Percentiles rank a stretch among this genome's conserved stretches.
These are phyloP conservation scores for Craspedostauros australis DNA, from an alignment of 108 stramenopile genomes.

Conservation along the genomic window DNA sequence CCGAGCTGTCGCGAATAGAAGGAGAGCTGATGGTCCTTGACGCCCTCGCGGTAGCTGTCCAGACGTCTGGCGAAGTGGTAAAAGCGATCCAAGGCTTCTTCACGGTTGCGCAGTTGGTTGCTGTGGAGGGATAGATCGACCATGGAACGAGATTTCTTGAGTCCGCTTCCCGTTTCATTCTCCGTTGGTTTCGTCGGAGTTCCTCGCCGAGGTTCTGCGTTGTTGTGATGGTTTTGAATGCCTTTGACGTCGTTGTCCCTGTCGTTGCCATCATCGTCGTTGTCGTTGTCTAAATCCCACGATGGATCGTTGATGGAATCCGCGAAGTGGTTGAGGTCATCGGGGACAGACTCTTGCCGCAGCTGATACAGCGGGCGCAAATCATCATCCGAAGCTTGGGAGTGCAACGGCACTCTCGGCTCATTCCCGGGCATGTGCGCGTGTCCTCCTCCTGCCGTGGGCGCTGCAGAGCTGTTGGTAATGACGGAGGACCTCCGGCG, in stretches of 20 bases:
- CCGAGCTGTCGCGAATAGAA: constrained; percentile 87
- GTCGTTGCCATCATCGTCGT: not conserved
- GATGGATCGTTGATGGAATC: constrained; percentile 12
- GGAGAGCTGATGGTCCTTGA: constrained; percentile 83
- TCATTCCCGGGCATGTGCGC: no score
- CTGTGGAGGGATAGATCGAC: constrained; percentile 37
- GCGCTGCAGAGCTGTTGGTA: no score
- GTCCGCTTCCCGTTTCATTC: not conserved
- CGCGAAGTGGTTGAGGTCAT: constrained; percentile 45
- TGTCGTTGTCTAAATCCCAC: constrained; percentile 23
- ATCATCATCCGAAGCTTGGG: constrained; percentile 40
- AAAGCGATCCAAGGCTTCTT: constrained; percentile 70
- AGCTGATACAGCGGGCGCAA: constrained; percentile 30
- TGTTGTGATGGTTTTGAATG: not conserved
- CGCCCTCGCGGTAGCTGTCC: constrained; percentile 58
- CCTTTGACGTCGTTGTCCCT: not conserved
- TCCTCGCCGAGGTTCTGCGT: not conserved
- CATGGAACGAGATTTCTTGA: constrained; percentile 56
- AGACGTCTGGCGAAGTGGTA: constrained; percentile 76
- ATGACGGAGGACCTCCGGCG: no score
- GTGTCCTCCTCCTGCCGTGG: no score
- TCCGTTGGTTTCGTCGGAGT: not conserved
- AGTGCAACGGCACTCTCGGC: constrained; percentile 15
- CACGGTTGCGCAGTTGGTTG: constrained; percentile 42
- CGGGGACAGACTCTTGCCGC: constrained; percentile 59